Evolutionary conservation across 106 monocot species (phyloP).

Genomic region (Cymbidium sinense): DNA sequence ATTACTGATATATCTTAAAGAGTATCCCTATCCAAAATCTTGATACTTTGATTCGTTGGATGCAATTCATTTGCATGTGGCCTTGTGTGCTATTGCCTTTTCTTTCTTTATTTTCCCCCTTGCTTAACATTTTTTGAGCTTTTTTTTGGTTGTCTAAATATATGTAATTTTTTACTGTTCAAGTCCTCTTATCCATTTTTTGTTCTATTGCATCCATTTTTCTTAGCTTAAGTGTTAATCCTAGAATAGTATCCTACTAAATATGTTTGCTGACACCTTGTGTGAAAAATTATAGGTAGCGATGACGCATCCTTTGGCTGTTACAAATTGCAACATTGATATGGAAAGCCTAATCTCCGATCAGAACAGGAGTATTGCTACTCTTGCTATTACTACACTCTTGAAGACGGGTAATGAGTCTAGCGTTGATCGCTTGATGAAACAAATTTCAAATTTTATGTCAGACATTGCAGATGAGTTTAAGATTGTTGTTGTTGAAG

Average conservation of each 20-base stretch:
- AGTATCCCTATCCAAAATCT: background rate
- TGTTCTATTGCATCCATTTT: background rate
- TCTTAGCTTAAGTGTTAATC: background rate
- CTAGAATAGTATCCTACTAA: background rate
- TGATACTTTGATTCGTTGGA: background rate
- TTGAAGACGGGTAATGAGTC: constrained; percentile 99
- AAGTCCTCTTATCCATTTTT: background rate
- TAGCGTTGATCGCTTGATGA: constrained; percentile 96
- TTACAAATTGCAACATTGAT: constrained; percentile 96
- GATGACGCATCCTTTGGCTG: constrained; percentile 92
- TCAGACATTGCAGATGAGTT: constrained; percentile 99
- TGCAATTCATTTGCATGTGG: background rate
- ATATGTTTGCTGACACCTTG: background rate
- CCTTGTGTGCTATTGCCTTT: background rate
- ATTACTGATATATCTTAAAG: background rate
- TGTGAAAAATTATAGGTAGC: constrained; percentile 59
- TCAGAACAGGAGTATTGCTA: constrained; percentile 98
- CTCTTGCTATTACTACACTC: constrained; percentile 97
- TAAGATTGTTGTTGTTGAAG: constrained; percentile 99
- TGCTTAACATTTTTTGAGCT: background rate
- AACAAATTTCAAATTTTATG: constrained; percentile 98
- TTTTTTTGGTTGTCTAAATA: background rate
- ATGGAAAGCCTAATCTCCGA: constrained; percentile 99
- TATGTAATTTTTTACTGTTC: background rate
- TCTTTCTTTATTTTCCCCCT: background rate